Evolutionary conservation across 2,329 filamentous ascomycete species (phyloP).

Genomic region (Talaromyces sp.): DNA sequence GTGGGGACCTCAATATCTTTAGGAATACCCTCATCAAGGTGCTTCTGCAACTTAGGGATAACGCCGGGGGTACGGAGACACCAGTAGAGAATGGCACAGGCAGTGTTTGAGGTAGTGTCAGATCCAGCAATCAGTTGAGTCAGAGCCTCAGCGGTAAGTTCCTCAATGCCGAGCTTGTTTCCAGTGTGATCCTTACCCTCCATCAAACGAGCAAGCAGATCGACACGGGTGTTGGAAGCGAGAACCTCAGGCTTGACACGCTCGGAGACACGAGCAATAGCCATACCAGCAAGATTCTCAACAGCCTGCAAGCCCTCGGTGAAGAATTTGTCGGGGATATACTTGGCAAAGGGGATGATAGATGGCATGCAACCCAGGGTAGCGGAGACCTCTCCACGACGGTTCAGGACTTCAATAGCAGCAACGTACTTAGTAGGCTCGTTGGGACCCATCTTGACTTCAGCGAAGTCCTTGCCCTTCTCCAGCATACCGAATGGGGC

Average conservation of each 20-base stretch:
- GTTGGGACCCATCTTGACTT: conserved; percentile 66
- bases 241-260: conserved; percentile 68
- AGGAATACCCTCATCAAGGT: conserved; percentile 73
- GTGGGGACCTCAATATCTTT: conserved; percentile 64
- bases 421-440: conserved; percentile 68
- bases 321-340: conserved; percentile 82
- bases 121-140: conserved; percentile 81
- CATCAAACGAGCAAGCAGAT: conserved; percentile 81
- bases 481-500: conserved; percentile 82
- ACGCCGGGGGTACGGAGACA: conserved; percentile 70
- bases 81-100: conserved; percentile 82
- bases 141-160: conserved; percentile 84
- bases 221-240: conserved; percentile 68
- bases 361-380: conserved; percentile 74
- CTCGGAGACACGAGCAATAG: conserved; percentile 76
- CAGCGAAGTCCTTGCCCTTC: conserved; percentile 74
- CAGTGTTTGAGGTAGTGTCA: conserved; percentile 70
- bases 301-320: conserved; percentile 72
- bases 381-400: conserved; percentile 81
- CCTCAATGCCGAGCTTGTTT: conserved; percentile 71
- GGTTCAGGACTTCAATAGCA: conserved; percentile 86
- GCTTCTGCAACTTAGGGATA: conserved; percentile 69
- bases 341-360: conserved; percentile 78
- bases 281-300: conserved; percentile 81
- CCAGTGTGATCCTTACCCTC: conserved; percentile 82